Conservation (phyloP, 805 yeast species). For the Metschnikowia arizonensis region DNA sequence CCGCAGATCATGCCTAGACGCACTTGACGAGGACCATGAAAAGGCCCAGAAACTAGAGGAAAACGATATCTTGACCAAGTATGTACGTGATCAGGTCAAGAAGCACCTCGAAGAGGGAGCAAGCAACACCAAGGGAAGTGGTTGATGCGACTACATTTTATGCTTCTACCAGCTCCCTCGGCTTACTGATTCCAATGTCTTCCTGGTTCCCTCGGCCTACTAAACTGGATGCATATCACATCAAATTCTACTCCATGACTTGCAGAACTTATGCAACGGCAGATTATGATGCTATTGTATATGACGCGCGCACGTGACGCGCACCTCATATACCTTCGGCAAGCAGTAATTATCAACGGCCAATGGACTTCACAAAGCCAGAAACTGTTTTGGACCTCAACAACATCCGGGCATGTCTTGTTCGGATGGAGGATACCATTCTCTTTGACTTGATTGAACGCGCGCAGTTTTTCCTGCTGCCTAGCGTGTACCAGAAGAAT, state of each 20-base stretch:
- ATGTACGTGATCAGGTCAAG: conserved; percentile 24
- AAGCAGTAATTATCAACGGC: conserved; percentile 4
- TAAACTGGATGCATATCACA: too few species aligned
- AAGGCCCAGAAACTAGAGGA: conserved; percentile 23
- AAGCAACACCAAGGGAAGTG: too few species aligned
- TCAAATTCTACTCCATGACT: too few species aligned
- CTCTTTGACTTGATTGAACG: conserved; percentile 90
- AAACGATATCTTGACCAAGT: conserved; percentile 28
- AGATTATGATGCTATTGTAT: background rate
- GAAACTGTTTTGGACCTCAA: conserved; percentile 73
- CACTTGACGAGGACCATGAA: conserved; percentile 13
- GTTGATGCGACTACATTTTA: too few species aligned
- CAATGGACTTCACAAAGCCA: conserved; percentile 82
- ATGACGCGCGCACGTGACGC: background rate
- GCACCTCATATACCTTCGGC: background rate
- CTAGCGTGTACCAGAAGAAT: conserved; percentile 63
- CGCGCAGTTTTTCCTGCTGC: conserved; percentile 76
- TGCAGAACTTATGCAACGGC: too few species aligned
- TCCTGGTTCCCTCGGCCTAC: too few species aligned
- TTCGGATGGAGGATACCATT: conserved; percentile 95
- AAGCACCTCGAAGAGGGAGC: conserved; percentile 18
- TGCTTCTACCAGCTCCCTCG: too few species aligned
- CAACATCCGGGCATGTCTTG: conserved; percentile 79
- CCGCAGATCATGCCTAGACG: conserved; percentile 26
- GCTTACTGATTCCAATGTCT: too few species aligned